These are phyloP conservation scores for Knufia fluminis DNA, from an alignment of 2,329 filamentous ascomycete genomes.

Conservation along the genomic window DNA sequence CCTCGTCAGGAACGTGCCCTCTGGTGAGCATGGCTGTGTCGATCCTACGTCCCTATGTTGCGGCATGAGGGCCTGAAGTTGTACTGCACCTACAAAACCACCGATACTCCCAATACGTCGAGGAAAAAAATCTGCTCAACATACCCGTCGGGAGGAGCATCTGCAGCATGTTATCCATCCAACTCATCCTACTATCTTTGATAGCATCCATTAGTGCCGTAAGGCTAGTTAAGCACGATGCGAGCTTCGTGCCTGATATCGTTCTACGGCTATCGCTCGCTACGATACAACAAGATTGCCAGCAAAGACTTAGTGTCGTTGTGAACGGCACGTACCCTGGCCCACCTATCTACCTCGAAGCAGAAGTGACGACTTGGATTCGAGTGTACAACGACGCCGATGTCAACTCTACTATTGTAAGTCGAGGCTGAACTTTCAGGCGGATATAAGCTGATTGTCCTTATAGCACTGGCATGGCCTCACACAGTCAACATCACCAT, in stretches of 20 bases:
- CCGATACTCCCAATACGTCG: not conserved
- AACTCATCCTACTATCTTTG: conserved; percentile 7
- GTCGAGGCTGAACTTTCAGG: conserved; percentile 12
- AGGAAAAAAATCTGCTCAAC: not conserved
- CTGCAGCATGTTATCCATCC: conserved; percentile 1
- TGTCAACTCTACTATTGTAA: conserved; percentile 50
- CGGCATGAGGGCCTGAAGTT: not conserved
- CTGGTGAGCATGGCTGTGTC: not conserved
- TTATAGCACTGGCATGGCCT: conserved; percentile 61
- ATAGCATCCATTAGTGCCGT: conserved; percentile 1
- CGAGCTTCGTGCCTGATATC: conserved; percentile 41
- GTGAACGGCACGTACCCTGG: conserved; percentile 48
- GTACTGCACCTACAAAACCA: conserved; percentile 5
- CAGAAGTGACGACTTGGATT: conserved; percentile 45
- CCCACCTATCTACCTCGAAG: conserved; percentile 39
- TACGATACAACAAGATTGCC: conserved; percentile 38
- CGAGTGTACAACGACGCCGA: conserved; percentile 48
- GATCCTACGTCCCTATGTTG: not conserved
- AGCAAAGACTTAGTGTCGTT: conserved; percentile 39
- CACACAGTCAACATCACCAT: conserved; percentile 49
- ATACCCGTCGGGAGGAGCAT: not conserved
- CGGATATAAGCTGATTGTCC: not conserved
- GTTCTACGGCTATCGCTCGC: conserved; percentile 39
- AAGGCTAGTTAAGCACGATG: conserved; percentile 19
- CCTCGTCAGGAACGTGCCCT: not conserved